Base-by-base conservation (phyloP, 345 rosid genomes). In the Theobroma cacao region DNA sequence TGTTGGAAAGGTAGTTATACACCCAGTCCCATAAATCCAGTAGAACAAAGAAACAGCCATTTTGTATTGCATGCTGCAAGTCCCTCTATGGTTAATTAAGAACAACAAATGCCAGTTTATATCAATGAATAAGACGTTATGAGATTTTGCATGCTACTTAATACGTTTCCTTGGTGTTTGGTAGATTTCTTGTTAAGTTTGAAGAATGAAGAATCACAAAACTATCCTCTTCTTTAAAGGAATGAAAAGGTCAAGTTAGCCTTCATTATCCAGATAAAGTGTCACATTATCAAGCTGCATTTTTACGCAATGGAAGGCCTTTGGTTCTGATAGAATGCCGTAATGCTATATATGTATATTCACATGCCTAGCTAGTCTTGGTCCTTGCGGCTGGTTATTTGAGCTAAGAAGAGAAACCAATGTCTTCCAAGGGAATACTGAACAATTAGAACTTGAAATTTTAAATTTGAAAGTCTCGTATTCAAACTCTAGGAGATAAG, bases 1-100 rank as follows among this genome's bases (percentile, higher is more conserved):
- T 6, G 85, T 82, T 0, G 99, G 96, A 67, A 95, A 93, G 83
- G 90, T 93, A 20, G 92, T 93, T 28, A 77, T 95, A 20, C 83
- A 90, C 79, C 98, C 96, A 48, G 86, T 95, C 80, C 91, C 98
- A 18, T 91, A 83, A 87, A 50, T 64, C 22, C 11, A 17, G 17
- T 47, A 69, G 22, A 26, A 4, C 9, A 40, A 14, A 14, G 13
- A 41, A 28, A 47, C 38, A 69, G 4, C 41, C 41, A 30, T 70
- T 70, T 70, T 70, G 38, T 48, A 30, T 70, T 70, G 28, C 74
- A 47, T 47, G 59, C 74, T 70, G 41, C 60, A 70, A 28, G 14
- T 14, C 74, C 13, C 22, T 65, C 38, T 28, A 17, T 28, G 18
- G 40, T 17, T 48, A 7, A 47, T 17, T 48, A 7, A 47, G 58